Percentiles rank a stretch among this genome's conserved stretches.
phyloP scores from a whole-genome alignment of 768 basidiomycete species.

The Psilocybe tampanensis region DNA sequence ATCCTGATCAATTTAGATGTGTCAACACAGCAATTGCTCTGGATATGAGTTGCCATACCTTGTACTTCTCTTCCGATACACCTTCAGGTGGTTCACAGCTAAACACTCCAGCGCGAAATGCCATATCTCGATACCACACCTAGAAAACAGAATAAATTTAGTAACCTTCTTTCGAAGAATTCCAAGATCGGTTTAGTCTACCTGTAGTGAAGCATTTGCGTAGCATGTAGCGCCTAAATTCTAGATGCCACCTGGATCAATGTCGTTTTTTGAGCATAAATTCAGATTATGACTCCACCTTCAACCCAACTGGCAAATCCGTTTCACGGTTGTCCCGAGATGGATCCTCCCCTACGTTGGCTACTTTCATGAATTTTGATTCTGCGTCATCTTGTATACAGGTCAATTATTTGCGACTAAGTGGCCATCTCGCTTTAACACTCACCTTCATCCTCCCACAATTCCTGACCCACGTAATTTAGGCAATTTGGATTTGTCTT shows the following conservation, averaged over 20 bases:
- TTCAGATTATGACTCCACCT: conserved; percentile 44
- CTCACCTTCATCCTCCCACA: conserved; percentile 76
- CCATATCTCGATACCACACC: conserved; percentile 91
- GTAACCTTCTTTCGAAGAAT: background rate
- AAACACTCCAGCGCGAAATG: conserved; percentile 85
- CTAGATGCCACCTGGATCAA: conserved; percentile 36
- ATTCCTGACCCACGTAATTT: conserved; percentile 84
- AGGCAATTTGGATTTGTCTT: conserved; percentile 82
- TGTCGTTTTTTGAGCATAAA: background rate
- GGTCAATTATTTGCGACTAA: background rate
- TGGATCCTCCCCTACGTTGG: conserved; percentile 60
- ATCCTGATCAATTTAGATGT: conserved; percentile 48
- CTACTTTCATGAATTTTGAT: conserved; percentile 51
- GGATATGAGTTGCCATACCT: conserved; percentile 24
- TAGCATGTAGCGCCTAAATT: conserved; percentile 98
- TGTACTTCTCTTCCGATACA: conserved; percentile 40
- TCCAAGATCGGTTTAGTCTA: conserved; percentile 25
- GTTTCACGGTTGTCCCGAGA: conserved; percentile 47
- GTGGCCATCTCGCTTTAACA: background rate
- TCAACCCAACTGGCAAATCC: conserved; percentile 74
- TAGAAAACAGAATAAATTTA: conserved; percentile 26
- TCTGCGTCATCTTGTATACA: conserved; percentile 45
- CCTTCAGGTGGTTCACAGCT: conserved; percentile 64
- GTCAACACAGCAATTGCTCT: background rate
- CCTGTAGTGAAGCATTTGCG: conserved; percentile 93